Evolutionary conservation across 2,329 filamentous ascomycete genomes (phyloP), one percentile per base, ranked within the genome.

Genomic region (Didymella pinodella): DNA sequence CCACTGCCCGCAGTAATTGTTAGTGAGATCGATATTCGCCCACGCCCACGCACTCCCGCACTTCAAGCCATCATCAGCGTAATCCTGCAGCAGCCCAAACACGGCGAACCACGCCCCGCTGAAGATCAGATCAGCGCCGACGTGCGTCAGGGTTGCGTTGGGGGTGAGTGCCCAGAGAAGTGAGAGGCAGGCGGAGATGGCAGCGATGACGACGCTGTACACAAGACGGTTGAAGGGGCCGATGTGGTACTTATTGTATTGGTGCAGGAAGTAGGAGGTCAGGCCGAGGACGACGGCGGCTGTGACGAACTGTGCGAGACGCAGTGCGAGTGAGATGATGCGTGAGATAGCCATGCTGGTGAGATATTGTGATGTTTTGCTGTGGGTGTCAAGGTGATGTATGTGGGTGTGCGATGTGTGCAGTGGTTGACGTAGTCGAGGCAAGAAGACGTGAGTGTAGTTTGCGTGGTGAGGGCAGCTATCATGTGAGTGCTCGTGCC

Each of bases 161-260:
- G 90, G 90, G 2, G 90, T 90, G 31, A 93, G 80, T 32, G 93
- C 81, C 86, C 89, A 91, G 63, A 93, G 73, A 22, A 93, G 77
- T 8, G 85, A 81, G 16, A 91, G 79, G 45, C 93, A 74, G 50
- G 92, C 86, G 16, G 88, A 86, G 29, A 93, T 69, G 25, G 82
- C 87, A 7, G 90, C 88, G 20, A 93, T 82, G 16, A 91, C 85
- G 71, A 89, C 85, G 57, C 88, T 87, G 81, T 92, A 93, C 77
- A 93, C 90, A 80, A 89, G 89, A 54, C 90, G 87, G 43, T 83
- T 85, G 40, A 85, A 78, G 20, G 81, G 78, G 83, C 85, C 87
- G 59, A 80, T 75, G 52, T 81, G 80, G 40, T 80, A 75, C 41
- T 79, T 62, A 34, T 69, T 57, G 60, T 61, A 43, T 28, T 57